phyloP scores from a whole-genome alignment of 164 flowering plant genomes.

The Vitis rotundifolia region DNA sequence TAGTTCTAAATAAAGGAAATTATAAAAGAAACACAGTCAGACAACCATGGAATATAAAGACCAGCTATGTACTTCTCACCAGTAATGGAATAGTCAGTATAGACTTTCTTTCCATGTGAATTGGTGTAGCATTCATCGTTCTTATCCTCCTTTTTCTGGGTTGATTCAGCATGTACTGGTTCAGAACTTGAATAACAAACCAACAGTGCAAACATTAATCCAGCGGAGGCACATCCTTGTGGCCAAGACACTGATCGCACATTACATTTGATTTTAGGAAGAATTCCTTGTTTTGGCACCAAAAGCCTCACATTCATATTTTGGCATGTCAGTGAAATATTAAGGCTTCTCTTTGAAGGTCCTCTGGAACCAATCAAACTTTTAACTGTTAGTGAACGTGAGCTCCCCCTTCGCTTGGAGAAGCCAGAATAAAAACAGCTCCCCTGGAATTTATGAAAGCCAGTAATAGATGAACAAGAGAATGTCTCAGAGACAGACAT shows the following conservation, averaged over 20 bases:
- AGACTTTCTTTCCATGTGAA: slow-evolving; percentile 78
- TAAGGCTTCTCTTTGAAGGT: slow-evolving; percentile 25
- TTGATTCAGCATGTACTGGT: slow-evolving; percentile 62
- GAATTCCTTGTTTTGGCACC: slow-evolving; percentile 34
- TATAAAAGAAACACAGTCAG: neutral
- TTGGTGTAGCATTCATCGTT: slow-evolving; percentile 23
- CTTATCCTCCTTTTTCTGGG: slow-evolving; percentile 23
- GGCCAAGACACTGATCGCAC: slow-evolving; percentile 40
- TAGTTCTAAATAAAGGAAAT: neutral
- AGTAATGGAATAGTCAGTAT: slow-evolving; percentile 73
- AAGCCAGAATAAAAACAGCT: slow-evolving; percentile 26
- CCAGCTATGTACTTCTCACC: slow-evolving; percentile 39
- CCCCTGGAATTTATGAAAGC: slow-evolving; percentile 25
- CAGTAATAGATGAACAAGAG: slow-evolving; percentile 24
- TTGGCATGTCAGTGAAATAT: slow-evolving; percentile 36
- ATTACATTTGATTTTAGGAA: slow-evolving; percentile 42
- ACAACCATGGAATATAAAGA: neutral
- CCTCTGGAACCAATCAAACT: slow-evolving; percentile 22
- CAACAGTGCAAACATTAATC: slow-evolving; percentile 52
- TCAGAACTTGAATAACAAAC: slow-evolving; percentile 55
- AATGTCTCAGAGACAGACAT: slow-evolving; percentile 23
- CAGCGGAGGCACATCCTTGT: slow-evolving; percentile 38
- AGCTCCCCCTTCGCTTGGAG: slow-evolving; percentile 28
- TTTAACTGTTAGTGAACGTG: slow-evolving; percentile 23
- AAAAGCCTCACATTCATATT: slow-evolving; percentile 39